phyloP scores from a whole-genome alignment of 1,139 yeast genomes.

The Taphrina betulina region DNA sequence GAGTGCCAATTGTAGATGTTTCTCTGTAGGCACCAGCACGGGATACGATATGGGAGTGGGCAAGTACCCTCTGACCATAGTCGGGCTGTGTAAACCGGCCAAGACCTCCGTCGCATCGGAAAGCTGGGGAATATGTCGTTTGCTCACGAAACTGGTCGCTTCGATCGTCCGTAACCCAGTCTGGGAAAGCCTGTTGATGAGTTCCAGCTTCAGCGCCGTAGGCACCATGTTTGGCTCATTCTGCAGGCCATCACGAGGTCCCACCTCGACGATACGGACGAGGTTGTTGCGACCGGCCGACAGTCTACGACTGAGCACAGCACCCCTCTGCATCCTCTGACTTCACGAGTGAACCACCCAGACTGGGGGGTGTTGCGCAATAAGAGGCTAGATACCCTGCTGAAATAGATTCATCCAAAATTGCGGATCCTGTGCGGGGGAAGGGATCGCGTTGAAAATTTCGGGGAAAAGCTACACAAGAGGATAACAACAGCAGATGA shows the following conservation, averaged over 20 bases:
- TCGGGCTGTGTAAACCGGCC: background rate
- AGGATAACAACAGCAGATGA: too few relatives aligned
- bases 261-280: slow-evolving; percentile 43
- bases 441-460: too few relatives aligned
- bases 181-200: slow-evolving; percentile 42
- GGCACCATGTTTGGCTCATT: slow-evolving; percentile 43
- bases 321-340: too few relatives aligned
- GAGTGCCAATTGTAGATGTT: slow-evolving; percentile 43
- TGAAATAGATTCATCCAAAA: too few relatives aligned
- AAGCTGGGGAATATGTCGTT: slow-evolving; percentile 47
- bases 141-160: slow-evolving; percentile 46
- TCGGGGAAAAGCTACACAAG: too few relatives aligned
- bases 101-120: slow-evolving; percentile 41
- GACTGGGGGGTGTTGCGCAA: too few relatives aligned
- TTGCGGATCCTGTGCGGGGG: too few relatives aligned
- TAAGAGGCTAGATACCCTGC: too few relatives aligned
- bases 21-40: slow-evolving; percentile 44
- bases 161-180: slow-evolving; percentile 44
- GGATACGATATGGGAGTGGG: slow-evolving; percentile 40
- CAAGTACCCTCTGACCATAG: slow-evolving; percentile 3
- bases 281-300: background rate
- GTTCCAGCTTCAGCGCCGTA: slow-evolving; percentile 43
- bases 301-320: too few relatives aligned
- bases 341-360: too few relatives aligned
- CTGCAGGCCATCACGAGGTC: slow-evolving; percentile 46